Percentiles rank a stretch among this genome's conserved stretches.
These are phyloP conservation scores for Capsella rubella DNA, from an alignment of 441 rosid species.

Conservation along the genomic window DNA sequence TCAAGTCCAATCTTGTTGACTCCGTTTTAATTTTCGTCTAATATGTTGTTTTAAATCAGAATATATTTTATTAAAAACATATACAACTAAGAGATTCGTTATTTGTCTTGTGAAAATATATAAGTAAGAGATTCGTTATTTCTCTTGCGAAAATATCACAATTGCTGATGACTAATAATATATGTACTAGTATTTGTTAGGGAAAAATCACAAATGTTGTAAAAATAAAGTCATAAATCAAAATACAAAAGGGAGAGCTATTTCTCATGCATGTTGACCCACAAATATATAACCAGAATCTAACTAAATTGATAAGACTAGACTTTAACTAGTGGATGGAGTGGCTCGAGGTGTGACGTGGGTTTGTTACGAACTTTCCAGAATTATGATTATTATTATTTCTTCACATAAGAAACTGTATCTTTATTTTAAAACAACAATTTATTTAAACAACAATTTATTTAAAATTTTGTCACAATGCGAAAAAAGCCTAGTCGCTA, in stretches of 20 bases:
- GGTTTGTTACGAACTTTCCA: constrained; percentile 38
- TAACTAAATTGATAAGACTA: constrained; percentile 42
- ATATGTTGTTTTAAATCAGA: no score
- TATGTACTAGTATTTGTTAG: constrained; percentile 4
- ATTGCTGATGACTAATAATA: constrained; percentile 41
- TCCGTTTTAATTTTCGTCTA: no score
- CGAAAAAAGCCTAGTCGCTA: constrained; percentile 3
- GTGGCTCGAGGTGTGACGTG: constrained; percentile 80
- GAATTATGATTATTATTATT: constrained; percentile 1
- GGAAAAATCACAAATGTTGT: no score
- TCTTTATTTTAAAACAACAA: not conserved
- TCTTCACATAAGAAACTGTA: constrained; percentile 2
- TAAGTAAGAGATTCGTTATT: no score
- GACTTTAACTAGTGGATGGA: constrained; percentile 44
- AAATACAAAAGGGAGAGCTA: constrained; percentile 7
- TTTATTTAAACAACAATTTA: not conserved
- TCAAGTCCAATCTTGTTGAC: not conserved
- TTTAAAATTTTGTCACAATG: not conserved
- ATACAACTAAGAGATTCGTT: no score
- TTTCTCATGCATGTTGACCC: constrained; percentile 50
- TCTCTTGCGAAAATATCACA: constrained; percentile 42
- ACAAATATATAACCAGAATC: constrained; percentile 43
- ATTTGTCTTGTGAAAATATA: no score
- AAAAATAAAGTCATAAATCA: constrained; percentile 1
- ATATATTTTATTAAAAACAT: no score